These are phyloP conservation scores for Kwoniella sp. DNA, from an alignment of 768 basidiomycete species.

Conservation along the genomic window DNA sequence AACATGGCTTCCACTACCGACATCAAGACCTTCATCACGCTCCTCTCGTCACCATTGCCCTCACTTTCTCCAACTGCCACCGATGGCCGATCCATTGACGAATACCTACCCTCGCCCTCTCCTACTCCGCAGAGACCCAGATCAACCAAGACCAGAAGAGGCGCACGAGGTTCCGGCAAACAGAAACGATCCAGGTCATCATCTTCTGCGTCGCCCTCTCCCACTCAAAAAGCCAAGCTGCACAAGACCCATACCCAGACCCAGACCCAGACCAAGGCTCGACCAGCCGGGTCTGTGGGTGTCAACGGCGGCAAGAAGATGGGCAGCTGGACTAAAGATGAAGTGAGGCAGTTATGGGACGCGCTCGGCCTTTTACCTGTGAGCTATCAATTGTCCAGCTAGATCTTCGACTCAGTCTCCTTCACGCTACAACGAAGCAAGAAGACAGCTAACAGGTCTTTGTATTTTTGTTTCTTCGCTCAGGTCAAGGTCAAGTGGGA, in stretches of 20 bases:
- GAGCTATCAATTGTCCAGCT: too few species aligned
- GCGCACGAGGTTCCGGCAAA: background rate
- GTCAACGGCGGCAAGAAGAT: constrained; percentile 6
- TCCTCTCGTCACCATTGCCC: background rate
- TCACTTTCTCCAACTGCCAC: background rate
- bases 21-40: constrained; percentile 2
- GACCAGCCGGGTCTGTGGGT: constrained; percentile 11
- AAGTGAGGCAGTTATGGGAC: constrained; percentile 33
- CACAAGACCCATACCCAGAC: background rate
- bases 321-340: constrained; percentile 29
- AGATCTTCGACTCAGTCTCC: background rate
- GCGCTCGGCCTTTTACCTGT: constrained; percentile 31
- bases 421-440: background rate
- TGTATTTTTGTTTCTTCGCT: too few species aligned
- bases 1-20: background rate
- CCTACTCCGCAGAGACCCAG: constrained; percentile 6
- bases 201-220: background rate
- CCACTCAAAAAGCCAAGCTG: background rate
- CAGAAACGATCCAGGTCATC: constrained; percentile 4
- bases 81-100: too few species aligned
- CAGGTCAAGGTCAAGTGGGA: constrained; percentile 28
- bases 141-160: background rate
- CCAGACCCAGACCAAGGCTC: background rate
- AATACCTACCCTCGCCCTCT: constrained; percentile 15
- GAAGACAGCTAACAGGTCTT: too few species aligned